Evolutionary conservation across 1,284 basidiomycete genomes (phyloP).

Genomic region (Moesziomyces sp.): DNA sequence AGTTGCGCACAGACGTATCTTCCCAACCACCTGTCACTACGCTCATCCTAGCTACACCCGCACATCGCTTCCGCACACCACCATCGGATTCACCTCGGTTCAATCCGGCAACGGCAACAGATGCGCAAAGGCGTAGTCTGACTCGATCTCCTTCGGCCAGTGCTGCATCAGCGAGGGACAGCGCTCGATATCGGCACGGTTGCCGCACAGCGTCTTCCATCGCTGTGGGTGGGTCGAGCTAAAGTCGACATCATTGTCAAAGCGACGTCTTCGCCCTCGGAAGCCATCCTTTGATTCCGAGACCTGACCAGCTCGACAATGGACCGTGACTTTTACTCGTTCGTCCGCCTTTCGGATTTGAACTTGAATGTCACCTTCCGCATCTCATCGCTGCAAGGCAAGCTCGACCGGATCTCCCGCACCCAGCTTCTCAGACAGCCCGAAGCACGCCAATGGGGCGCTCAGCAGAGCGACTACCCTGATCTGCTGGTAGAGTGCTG

Average conservation of each 20-base stretch:
- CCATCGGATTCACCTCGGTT: no score
- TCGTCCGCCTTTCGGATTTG: conserved; percentile 59
- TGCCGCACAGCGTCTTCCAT: neutral
- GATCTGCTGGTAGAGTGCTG: conserved; percentile 93
- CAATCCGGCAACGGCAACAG: no score
- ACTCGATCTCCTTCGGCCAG: no score
- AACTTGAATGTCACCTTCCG: conserved; percentile 50
- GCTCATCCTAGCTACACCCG: neutral
- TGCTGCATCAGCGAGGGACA: neutral
- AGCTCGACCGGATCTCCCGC: conserved; percentile 34
- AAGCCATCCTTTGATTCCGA: neutral
- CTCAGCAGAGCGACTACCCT: conserved; percentile 73
- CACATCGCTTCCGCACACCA: no score
- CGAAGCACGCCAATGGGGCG: conserved; percentile 45
- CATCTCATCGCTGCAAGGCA: conserved; percentile 57
- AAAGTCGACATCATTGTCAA: neutral
- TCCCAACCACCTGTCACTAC: neutral
- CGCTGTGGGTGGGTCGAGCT: neutral
- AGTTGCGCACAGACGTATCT: neutral
- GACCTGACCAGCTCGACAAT: conserved; percentile 5
- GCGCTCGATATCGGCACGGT: neutral
- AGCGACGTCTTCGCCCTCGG: no score
- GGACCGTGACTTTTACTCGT: conserved; percentile 64
- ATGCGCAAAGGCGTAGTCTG: no score
- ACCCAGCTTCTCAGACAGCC: conserved; percentile 45